These are phyloP conservation scores for Mycosphaerella sp. DNA, from an alignment of 2,329 filamentous ascomycete genomes.

Conservation along the genomic window DNA sequence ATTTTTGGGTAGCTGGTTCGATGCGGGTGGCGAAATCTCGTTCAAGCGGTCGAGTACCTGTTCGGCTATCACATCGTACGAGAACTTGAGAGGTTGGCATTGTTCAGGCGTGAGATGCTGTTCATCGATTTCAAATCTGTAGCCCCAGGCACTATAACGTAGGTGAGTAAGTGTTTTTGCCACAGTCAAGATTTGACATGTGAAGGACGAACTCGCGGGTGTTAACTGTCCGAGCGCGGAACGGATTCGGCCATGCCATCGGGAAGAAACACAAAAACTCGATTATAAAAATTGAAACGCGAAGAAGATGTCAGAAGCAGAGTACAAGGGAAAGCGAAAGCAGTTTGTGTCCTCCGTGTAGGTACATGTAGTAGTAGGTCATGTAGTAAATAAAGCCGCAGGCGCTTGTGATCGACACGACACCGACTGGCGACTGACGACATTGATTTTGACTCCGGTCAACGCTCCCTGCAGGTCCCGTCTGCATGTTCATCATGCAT, in stretches of 20 bases:
- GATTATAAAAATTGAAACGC: not conserved
- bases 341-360: not conserved
- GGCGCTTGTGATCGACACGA: slow-evolving; percentile 3
- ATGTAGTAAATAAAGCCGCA: not conserved
- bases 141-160: slow-evolving; percentile 51
- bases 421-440: slow-evolving; percentile 5
- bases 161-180: slow-evolving; percentile 5
- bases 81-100: slow-evolving; percentile 53
- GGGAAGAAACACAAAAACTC: not conserved
- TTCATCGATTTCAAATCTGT: slow-evolving; percentile 62
- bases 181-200: not conserved
- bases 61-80: slow-evolving; percentile 63
- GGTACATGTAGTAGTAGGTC: not conserved
- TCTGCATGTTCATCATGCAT: not conserved
- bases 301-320: not conserved
- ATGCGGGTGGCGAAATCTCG: slow-evolving; percentile 49
- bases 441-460: not conserved
- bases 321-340: not conserved
- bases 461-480: not conserved
- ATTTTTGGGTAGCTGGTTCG: slow-evolving; percentile 36
- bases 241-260: slow-evolving; percentile 43
- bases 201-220: slow-evolving; percentile 36
- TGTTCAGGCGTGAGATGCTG: slow-evolving; percentile 57
- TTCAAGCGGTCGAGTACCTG: slow-evolving; percentile 60
- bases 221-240: slow-evolving; percentile 38